Evolutionary conservation across 2,329 filamentous ascomycete genomes (phyloP), one percentile per base, ranked within the genome.

Genomic region (Neopestalotiopsis sp.): DNA sequence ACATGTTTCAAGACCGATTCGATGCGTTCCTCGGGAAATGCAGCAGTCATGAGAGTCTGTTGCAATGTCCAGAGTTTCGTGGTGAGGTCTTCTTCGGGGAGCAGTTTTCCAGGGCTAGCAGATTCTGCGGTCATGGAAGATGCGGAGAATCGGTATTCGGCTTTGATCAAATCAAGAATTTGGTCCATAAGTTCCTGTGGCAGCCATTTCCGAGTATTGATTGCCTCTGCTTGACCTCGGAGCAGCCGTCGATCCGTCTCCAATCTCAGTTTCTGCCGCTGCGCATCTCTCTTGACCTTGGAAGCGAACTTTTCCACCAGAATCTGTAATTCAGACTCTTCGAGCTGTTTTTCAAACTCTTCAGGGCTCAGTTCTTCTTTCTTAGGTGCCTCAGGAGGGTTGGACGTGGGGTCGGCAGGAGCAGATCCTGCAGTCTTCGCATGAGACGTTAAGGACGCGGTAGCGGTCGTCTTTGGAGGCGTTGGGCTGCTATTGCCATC

Each of bases 301-400:
- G 88, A 83, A 0, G 91, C 91, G 80, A 95, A 84, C 76, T 94
- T 96, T 71, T 98, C 95, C 17, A 98, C 91, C 5, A 98, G 83
- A 28, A 93, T 82, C 79, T 98, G 95, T 49, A 99, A 85, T 75
- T 97, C 94, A n/a, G 94, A 92, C 75, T 94, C 92, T 78, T 98
- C 94, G 17, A 98, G 87, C 75, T 97, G 94, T 71, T 85, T 90
- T 77, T 98, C 96, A 65, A 98, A 92, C 79, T 98, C 94, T 77
- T 98, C 95, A 1, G 95, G 92, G 63, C 89, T 94, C 72, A 95
- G 81, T 34, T 88, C 83, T 67, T 88, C 82, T 66, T 81, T 78
- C 45, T 72, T 34, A 24, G 69, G 70, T 9, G 73, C 65, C 42
- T 28, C 24, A 70, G 65, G 3, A 70, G 70, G 57, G 40, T 73